A percentile compares a stretch with the other conserved stretches of the same genome.
Conservation (phyloP, 192 early-diverging fungal species). For the Linderina pennispora region DNA sequence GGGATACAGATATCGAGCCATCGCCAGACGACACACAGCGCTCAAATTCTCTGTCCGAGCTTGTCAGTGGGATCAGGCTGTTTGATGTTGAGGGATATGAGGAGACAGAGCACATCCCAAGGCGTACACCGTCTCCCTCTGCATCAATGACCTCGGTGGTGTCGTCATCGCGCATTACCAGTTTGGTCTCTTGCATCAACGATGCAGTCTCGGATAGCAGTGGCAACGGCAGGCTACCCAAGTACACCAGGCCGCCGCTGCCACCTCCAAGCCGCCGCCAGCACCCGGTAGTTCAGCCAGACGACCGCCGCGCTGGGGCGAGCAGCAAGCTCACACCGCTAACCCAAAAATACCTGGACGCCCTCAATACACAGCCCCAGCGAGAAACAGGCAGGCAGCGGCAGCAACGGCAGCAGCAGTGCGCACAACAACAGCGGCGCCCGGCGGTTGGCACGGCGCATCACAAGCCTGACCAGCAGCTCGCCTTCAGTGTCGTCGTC, state of each 20-base stretch:
- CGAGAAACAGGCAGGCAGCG: too few relatives aligned
- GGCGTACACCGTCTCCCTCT: too few relatives aligned
- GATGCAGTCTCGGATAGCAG: conserved; percentile 15
- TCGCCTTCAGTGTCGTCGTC: too few relatives aligned
- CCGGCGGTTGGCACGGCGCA: too few relatives aligned
- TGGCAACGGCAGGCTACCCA: not conserved
- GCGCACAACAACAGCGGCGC: not conserved
- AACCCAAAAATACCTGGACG: conserved; percentile 44
- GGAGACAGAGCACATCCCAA: conserved; percentile 27
- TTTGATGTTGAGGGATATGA: conserved; percentile 47
- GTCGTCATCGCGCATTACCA: too few relatives aligned
- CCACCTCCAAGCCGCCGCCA: conserved; percentile 7
- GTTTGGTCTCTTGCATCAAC: conserved; percentile 34
- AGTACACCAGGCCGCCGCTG: conserved; percentile 26
- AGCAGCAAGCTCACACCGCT: conserved; percentile 34
- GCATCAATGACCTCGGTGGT: too few relatives aligned
- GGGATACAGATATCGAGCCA: not conserved
- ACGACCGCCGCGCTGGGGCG: not conserved
- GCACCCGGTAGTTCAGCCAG: too few relatives aligned
- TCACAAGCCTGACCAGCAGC: too few relatives aligned
- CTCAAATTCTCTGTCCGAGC: conserved; percentile 41
- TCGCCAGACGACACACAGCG: conserved; percentile 12
- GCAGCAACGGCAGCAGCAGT: not conserved
- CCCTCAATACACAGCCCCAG: too few relatives aligned
- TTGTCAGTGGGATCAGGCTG: conserved; percentile 34